These are phyloP conservation scores for Pyricularia grisea DNA, from an alignment of 2,329 filamentous ascomycete genomes.

Conservation along the genomic window DNA sequence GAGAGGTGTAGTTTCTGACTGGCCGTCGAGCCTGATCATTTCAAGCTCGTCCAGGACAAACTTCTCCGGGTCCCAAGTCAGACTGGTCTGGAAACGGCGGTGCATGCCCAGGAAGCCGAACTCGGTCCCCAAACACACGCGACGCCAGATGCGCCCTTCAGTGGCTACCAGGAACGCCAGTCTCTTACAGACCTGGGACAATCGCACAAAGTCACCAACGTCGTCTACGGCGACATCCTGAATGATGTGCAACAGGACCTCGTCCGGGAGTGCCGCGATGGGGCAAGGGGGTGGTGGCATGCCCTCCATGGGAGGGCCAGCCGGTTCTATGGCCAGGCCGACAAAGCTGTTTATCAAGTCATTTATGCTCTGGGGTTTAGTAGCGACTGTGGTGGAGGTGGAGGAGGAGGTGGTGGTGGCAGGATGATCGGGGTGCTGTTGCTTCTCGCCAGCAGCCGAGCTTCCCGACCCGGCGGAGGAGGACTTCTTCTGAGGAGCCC, in stretches of 20 bases:
- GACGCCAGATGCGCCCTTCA: constrained; percentile 81
- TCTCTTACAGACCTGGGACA: constrained; percentile 76
- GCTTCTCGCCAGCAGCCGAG: background rate
- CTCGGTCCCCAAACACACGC: constrained; percentile 57
- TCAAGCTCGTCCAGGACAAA: background rate
- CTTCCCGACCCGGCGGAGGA: background rate
- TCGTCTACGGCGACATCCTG: constrained; percentile 63
- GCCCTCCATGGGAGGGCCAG: constrained; percentile 60
- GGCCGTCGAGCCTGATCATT: constrained; percentile 13
- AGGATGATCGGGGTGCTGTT: background rate
- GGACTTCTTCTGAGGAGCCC: constrained; percentile 49
- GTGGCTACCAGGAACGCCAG: constrained; percentile 76
- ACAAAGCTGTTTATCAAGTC: constrained; percentile 74
- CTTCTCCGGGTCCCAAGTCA: constrained; percentile 35
- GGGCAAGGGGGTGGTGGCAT: constrained; percentile 70
- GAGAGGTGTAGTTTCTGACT: background rate
- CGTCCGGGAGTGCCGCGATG: constrained; percentile 67
- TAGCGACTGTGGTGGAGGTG: constrained; percentile 40
- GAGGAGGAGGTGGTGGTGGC: constrained; percentile 31
- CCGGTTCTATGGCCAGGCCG: constrained; percentile 55
- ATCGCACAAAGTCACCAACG: constrained; percentile 64
- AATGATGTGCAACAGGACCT: constrained; percentile 76
- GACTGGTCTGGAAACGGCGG: constrained; percentile 61
- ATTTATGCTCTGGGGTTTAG: constrained; percentile 42
- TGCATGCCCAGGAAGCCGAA: constrained; percentile 80